Percentiles rank a stretch among this genome's conserved stretches.
Conservation (phyloP, 2,329 filamentous ascomycete species). For the Fusarium longipes region DNA sequence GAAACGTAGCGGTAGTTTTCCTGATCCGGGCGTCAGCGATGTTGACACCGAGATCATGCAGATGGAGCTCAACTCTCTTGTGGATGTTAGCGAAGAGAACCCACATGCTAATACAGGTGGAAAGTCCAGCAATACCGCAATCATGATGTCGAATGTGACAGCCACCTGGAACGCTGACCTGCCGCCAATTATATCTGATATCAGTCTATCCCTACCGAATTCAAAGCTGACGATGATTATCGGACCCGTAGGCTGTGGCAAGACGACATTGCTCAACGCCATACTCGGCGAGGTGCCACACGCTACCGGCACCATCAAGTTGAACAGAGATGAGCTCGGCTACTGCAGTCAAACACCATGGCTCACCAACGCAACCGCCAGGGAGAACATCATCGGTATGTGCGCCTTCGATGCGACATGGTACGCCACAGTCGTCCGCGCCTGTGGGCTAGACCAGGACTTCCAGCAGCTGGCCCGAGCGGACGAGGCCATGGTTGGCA, state of each 20-base stretch:
- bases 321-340: conserved; percentile 6
- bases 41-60: conserved; percentile 1
- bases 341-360: conserved; percentile 59
- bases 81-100: conserved; percentile 2
- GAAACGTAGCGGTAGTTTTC: conserved; percentile 4
- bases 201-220: conserved; percentile 3
- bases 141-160: conserved; percentile 6
- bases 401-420: conserved; percentile 46
- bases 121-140: conserved; percentile 6
- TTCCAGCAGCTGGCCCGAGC: conserved; percentile 2
- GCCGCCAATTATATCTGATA: conserved; percentile 6
- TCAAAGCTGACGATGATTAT: conserved; percentile 11
- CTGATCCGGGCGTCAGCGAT: background rate
- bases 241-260: conserved; percentile 8
- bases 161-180: conserved; percentile 6
- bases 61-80: conserved; percentile 1
- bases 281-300: conserved; percentile 9
- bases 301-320: conserved; percentile 5
- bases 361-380: conserved; percentile 55
- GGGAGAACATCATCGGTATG: conserved; percentile 53
- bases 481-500: conserved; percentile 9
- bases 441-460: conserved; percentile 6
- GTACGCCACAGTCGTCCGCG: conserved; percentile 44
- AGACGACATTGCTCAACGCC: conserved; percentile 10
- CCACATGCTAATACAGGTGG: conserved; percentile 1